A percentile compares a stretch with the other conserved stretches of the same genome.
These are phyloP conservation scores for Chiua virens DNA, from an alignment of 768 basidiomycete genomes.

Conservation along the genomic window DNA sequence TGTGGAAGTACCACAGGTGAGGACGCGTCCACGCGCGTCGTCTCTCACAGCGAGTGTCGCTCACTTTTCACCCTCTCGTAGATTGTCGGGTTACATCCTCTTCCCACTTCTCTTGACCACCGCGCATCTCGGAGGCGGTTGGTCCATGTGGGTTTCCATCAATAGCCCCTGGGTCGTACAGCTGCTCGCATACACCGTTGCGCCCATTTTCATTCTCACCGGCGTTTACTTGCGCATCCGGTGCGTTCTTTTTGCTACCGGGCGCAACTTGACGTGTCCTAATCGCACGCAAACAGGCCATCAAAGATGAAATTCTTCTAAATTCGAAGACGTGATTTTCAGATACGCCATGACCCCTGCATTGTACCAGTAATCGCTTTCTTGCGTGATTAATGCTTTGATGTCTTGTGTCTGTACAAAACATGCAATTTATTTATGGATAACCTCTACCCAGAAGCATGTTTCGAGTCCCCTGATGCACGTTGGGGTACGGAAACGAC, in stretches of 20 bases:
- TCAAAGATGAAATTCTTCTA: conserved; percentile 67
- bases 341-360: not conserved
- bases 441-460: conserved; percentile 9
- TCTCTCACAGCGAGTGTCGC: not conserved
- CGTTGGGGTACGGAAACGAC: conserved; percentile 49
- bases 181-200: conserved; percentile 53
- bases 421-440: conserved; percentile 1
- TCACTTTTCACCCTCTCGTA: conserved; percentile 23
- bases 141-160: conserved; percentile 57
- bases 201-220: conserved; percentile 47
- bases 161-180: conserved; percentile 41
- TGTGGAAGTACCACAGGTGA: conserved; percentile 87
- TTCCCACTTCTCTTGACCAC: conserved; percentile 62
- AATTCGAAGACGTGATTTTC: not conserved
- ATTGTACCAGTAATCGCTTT: not conserved
- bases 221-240: conserved; percentile 51
- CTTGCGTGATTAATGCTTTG: not conserved
- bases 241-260: conserved; percentile 33
- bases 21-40: conserved; percentile 2
- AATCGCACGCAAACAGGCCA: conserved; percentile 34
- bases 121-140: conserved; percentile 66
- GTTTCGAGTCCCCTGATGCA: conserved; percentile 14
- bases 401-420: conserved; percentile 2
- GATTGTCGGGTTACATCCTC: conserved; percentile 73
- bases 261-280: not conserved